Evolutionary conservation across 1,284 basidiomycete species (phyloP), one percentile per base, ranked within the genome.

Genomic region (Melampsora occidentalis): DNA sequence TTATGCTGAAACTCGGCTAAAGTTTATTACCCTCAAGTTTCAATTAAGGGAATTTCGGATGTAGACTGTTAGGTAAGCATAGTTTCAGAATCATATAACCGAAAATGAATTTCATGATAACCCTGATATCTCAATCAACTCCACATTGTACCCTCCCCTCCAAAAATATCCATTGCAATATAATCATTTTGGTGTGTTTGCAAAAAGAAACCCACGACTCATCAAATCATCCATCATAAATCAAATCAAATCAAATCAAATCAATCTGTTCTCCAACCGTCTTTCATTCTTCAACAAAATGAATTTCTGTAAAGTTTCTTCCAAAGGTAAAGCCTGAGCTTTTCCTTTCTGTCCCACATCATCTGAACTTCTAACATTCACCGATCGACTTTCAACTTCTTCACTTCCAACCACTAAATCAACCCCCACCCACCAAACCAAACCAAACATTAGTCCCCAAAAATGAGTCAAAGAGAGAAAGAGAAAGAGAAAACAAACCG

Each of bases 371-470:
- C 71, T 28, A 5, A 72, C 59, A 53, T 72, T 72, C 20, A 99
- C 95, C 3, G 94, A 92, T 70, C 87, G 86, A 62, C 87, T 86
- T 78, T 94, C 89, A 77, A 91, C 85, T 85, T 99, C 97, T 79
- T 94, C 91, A 82, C 96, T 90, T 35, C 97, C 97, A 65, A 98
- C 96, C 77, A 99, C 94, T 93, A 80, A 39, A 77, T 65, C 25
- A 35, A 69, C 64, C 64, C 25, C 46, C 75, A 61, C 71, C 79
- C 63, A 64, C n/a, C 57, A 53, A 59, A 69, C 39, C 49, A 69
- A 64, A 35, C 77, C 46, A 22, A 39, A 46, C 46, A 31, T 65
- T 68, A 42, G 7, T 5, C 9, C 35, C 35, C 35, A 35, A 35
- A 35, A 35, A 35, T n/a, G 33, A 20, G 31, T 25, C 20, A 62